Base-by-base conservation (phyloP, 2,329 filamentous ascomycete species). In the Lanzia echinophila region DNA sequence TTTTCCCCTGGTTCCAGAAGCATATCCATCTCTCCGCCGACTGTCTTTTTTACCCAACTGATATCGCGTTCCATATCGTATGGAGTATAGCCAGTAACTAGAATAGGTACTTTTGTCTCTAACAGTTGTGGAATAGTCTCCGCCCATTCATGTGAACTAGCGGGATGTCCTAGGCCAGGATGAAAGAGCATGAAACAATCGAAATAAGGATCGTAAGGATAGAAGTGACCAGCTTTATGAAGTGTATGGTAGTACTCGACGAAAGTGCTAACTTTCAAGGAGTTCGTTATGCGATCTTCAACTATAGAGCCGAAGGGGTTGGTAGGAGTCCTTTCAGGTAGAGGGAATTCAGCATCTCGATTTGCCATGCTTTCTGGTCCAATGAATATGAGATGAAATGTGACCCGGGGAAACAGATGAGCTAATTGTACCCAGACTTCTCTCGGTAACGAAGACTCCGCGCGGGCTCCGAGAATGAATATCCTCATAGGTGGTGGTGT, bases 201-300 rank as follows among this genome's bases (percentile, higher is more conserved):
- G 70, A 99, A 96, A 74, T 99, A 99, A 1, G 94, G 94, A 68
- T 99, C 94, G 68, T 95, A 96, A 0, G 95, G 94, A 55, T 88
- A 83, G 73, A 97, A 99, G 68, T 91, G 81, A 46, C 90, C 87
- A 0, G 92, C 88, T 68, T 90, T 83, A 73, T 99, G 92, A 63
- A 99, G 82, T 2, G 89, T 97, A 72, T 99, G 92, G 75, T 95
- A 99, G 74, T 99, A 96, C 64, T 99, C 94, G 49, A 97, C 92
- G 66, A 91, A 96, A 0, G 95, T 99, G 69, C 87, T 94, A 66
- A 99, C 95, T 76, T 99, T 99, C 82, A 97, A 84, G 61, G 87
- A 86, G 53, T 87, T 84, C 67, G 87, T 89, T 8, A 99, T 79
- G 50, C 92, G 84, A 70, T 95, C 92, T 72, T 99, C 95, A 13